Percentiles rank a stretch among this genome's conserved stretches.
phyloP scores from a whole-genome alignment of 108 stramenopile genomes.

The Conticribra weissflogii region DNA sequence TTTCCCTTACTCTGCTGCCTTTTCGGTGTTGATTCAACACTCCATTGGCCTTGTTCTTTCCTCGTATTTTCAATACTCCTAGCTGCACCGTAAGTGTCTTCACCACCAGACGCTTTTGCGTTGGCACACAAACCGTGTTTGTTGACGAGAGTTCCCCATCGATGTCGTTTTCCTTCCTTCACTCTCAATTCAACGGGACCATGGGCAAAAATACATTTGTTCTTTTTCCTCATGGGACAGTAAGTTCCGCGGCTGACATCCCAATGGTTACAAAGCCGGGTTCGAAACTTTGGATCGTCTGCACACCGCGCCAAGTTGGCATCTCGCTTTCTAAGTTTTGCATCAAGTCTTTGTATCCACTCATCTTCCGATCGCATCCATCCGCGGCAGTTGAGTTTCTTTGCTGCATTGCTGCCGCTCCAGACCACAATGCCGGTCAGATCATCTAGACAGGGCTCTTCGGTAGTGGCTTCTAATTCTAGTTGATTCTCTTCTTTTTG shows the following conservation, averaged over 20 bases:
- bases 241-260: constrained; percentile 72
- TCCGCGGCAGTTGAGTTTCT: constrained; percentile 73
- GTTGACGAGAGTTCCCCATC: constrained; percentile 93
- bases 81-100: constrained; percentile 89
- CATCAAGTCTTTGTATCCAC: constrained; percentile 70
- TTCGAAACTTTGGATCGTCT: constrained; percentile 92
- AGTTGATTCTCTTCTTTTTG: not conserved
- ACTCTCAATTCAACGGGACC: constrained; percentile 93
- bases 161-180: constrained; percentile 85
- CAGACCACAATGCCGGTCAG: constrained; percentile 77
- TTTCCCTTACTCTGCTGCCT: constrained; percentile 29
- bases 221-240: constrained; percentile 91
- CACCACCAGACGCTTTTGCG: constrained; percentile 86
- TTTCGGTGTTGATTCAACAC: constrained; percentile 33
- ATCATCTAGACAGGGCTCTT: constrained; percentile 32
- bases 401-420: constrained; percentile 82
- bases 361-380: constrained; percentile 88
- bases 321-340: constrained; percentile 67
- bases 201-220: constrained; percentile 96
- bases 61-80: constrained; percentile 71
- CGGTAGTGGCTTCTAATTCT: not conserved
- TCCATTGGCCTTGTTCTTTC: constrained; percentile 87
- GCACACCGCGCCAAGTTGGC: constrained; percentile 71
- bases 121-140: constrained; percentile 79
- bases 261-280: constrained; percentile 94